These are phyloP conservation scores for Ramularia collo-cygni DNA, from an alignment of 2,329 filamentous ascomycete species.

Conservation along the genomic window DNA sequence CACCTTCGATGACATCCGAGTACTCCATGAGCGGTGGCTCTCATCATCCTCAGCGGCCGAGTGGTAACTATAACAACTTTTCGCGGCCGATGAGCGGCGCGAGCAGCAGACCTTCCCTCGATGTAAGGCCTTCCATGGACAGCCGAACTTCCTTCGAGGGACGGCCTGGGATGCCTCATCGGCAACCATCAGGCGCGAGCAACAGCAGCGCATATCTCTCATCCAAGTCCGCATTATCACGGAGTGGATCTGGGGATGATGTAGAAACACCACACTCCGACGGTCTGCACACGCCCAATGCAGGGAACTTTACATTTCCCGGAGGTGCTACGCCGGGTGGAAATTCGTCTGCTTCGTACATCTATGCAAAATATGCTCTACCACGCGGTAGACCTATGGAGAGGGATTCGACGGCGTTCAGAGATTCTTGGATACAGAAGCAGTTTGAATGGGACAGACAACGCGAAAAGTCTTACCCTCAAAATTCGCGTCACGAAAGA, in stretches of 20 bases:
- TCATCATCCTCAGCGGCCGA: constrained; percentile 13
- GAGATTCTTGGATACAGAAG: constrained; percentile 40
- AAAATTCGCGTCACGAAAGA: constrained; percentile 9
- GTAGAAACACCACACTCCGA: constrained; percentile 3
- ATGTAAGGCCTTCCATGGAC: constrained; percentile 35
- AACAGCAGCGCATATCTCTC: constrained; percentile 20
- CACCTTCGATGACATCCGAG: constrained; percentile 79
- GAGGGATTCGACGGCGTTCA: constrained; percentile 55
- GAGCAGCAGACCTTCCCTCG: constrained; percentile 32
- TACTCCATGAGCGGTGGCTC: constrained; percentile 54
- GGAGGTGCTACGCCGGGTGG: constrained; percentile 10
- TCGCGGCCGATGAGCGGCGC: constrained; percentile 79
- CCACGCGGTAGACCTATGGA: constrained; percentile 77
- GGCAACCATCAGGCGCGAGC: constrained; percentile 23
- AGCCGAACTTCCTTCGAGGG: constrained; percentile 21
- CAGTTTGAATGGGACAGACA: constrained; percentile 56
- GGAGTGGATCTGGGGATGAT: constrained; percentile 36
- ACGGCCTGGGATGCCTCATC: constrained; percentile 14
- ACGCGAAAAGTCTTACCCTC: constrained; percentile 5
- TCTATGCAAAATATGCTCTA: constrained; percentile 76
- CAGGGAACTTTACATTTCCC: constrained; percentile 1
- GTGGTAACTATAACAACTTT: constrained; percentile 59
- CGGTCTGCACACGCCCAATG: constrained; percentile 9
- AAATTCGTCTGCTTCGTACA: constrained; percentile 58
- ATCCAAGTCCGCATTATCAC: constrained; percentile 21